phyloP scores from a whole-genome alignment of 495 filamentous ascomycete genomes.

The Aspergillus olivimuriae region DNA sequence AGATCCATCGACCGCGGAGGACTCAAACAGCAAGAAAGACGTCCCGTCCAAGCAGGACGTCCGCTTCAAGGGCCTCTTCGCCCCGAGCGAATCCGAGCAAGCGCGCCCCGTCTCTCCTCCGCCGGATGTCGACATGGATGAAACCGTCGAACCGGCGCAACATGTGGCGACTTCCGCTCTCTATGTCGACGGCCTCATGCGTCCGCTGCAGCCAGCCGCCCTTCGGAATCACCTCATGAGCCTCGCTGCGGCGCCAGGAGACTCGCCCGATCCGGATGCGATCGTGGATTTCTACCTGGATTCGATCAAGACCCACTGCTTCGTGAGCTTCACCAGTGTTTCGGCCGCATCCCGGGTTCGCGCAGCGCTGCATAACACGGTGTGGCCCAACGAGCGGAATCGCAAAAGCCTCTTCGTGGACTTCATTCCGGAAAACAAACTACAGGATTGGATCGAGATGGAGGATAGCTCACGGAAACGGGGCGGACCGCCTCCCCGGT shows the following conservation, averaged over 20 bases:
- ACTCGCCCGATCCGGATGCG: constrained; percentile 41
- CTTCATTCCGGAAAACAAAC: constrained; percentile 73
- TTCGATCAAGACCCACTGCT: constrained; percentile 78
- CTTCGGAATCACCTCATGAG: constrained; percentile 61
- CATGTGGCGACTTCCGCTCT: constrained; percentile 81
- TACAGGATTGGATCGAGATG: constrained; percentile 65
- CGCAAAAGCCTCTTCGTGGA: constrained; percentile 85
- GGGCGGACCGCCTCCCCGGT: constrained; percentile 47
- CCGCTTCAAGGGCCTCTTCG: constrained; percentile 52
- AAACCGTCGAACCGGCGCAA: constrained; percentile 55
- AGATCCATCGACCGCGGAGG: constrained; percentile 3
- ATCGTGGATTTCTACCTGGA: constrained; percentile 74
- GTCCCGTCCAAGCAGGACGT: constrained; percentile 29
- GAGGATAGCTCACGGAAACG: constrained; percentile 52
- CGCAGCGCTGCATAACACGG: constrained; percentile 62
- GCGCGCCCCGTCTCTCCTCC: constrained; percentile 15
- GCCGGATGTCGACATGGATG: constrained; percentile 31
- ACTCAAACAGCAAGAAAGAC: constrained; percentile 9
- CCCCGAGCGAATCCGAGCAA: constrained; percentile 18
- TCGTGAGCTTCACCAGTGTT: constrained; percentile 61
- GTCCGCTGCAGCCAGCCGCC: constrained; percentile 62
- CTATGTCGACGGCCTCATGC: constrained; percentile 89
- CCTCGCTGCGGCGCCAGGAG: constrained; percentile 56
- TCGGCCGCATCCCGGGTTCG: constrained; percentile 74
- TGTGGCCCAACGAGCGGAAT: constrained; percentile 84